These are phyloP conservation scores for Amanita subjunquillea DNA, from an alignment of 768 basidiomycete genomes.

Conservation along the genomic window DNA sequence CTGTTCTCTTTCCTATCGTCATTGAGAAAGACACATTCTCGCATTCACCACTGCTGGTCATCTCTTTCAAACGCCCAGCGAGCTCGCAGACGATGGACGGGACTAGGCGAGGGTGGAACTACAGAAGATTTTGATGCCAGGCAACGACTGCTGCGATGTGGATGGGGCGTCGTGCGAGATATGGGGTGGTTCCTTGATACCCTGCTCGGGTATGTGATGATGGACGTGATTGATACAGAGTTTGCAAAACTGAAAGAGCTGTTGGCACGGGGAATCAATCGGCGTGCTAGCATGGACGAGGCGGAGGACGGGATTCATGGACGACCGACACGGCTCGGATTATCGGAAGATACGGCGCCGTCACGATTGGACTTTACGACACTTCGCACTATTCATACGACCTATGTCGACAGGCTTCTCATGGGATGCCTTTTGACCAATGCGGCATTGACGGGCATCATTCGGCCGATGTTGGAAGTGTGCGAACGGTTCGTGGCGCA, in stretches of 20 bases:
- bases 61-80: constrained; percentile 81
- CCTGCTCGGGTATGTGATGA: constrained; percentile 78
- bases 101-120: constrained; percentile 79
- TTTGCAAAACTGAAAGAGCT: constrained; percentile 61
- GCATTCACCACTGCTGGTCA: constrained; percentile 75
- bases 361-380: constrained; percentile 75
- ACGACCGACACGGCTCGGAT: constrained; percentile 8
- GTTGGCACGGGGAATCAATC: constrained; percentile 26
- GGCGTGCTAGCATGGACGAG: constrained; percentile 6
- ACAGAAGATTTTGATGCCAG: constrained; percentile 57
- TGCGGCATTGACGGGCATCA: constrained; percentile 42
- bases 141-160: constrained; percentile 57
- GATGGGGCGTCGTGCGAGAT: constrained; percentile 80
- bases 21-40: constrained; percentile 73
- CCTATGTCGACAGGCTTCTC: constrained; percentile 69
- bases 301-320: constrained; percentile 4
- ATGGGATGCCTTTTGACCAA: constrained; percentile 76
- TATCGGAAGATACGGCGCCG: constrained; percentile 9
- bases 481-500: constrained; percentile 85
- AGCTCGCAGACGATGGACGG: constrained; percentile 77
- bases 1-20: constrained; percentile 80
- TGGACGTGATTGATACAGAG: constrained; percentile 82
- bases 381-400: constrained; percentile 70
- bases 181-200: constrained; percentile 92
- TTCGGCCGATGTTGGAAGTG: constrained; percentile 68